Evolutionary conservation across 768 basidiomycete genomes (phyloP), one percentile per base, ranked within the genome.

Genomic region (Pisolithus marmoratus): DNA sequence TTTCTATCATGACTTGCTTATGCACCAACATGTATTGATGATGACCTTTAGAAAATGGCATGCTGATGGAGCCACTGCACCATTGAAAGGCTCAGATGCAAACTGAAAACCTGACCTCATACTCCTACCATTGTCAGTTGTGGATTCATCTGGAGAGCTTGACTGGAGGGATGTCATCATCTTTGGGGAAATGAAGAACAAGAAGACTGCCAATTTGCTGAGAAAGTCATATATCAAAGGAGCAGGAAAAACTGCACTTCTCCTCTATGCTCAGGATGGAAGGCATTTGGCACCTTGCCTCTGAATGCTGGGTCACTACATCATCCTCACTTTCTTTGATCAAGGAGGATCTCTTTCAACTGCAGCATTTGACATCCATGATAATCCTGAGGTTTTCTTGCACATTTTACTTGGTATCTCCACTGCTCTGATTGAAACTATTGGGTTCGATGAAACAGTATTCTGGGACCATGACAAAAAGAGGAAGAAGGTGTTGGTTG

Each of bases 101-200:
- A 29, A 29, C 27, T 9, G 27, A 29, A 29, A 29, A 29, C 27
- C 27, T 29, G 27, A 29, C 27, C 8, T 29, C 27, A 29, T 29
- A 29, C 27, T 29, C 27, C 27, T 29, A 29, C 27, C 27, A 8
- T 29, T 8, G 27, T 29, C 27, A 29, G 9, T 29, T 29, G 5
- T 29, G 69, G 70, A 3, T 55, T 72, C 27, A 1, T 34, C 20
- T 8, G 22, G 20, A n/a, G 19, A 23, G 26, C 31, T n/a, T n/a
- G 40, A 41, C 40, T 41, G 38, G 38, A 44, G 38, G 29, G 49
- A 50, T 50, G 40, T 50, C n/a, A 19, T 8, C 3, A 22, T 29
- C 17, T 3, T 50, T 29, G 22, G 38, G 8, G 40, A 50, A 24
- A 31, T 50, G 38, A 42, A 50, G 40, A 31, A 7, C 17, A 15